These are phyloP conservation scores for Sugiyamaella castrensis DNA, from an alignment of 1,139 yeast genomes.

Conservation along the genomic window DNA sequence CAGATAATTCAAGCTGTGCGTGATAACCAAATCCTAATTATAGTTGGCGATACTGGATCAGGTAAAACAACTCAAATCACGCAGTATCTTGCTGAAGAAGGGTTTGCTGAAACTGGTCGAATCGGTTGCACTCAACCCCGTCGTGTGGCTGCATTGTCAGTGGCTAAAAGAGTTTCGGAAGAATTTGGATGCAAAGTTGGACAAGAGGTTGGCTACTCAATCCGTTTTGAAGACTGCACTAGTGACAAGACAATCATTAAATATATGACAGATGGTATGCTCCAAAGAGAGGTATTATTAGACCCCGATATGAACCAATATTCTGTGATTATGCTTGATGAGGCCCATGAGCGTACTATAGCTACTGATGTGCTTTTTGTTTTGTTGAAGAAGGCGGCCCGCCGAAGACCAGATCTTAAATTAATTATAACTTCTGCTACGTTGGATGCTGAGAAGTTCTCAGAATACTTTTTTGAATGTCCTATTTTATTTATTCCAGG, in stretches of 20 bases:
- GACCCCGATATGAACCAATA: conserved; percentile 74
- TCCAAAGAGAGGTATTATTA: conserved; percentile 73
- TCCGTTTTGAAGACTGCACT: conserved; percentile 82
- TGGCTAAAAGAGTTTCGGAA: conserved; percentile 82
- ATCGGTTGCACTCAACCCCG: conserved; percentile 96
- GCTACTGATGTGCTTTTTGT: conserved; percentile 93
- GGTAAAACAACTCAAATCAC: conserved; percentile 95
- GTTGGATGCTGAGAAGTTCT: conserved; percentile 77
- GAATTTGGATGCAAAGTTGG: conserved; percentile 76
- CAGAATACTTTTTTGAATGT: conserved; percentile 70
- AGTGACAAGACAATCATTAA: conserved; percentile 61
- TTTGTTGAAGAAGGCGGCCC: conserved; percentile 67
- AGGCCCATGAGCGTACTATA: conserved; percentile 93
- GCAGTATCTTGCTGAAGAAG: conserved; percentile 78
- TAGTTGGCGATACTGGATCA: conserved; percentile 96
- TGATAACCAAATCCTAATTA: conserved; percentile 72
- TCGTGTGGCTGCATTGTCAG: conserved; percentile 92
- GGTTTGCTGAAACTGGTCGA: conserved; percentile 51
- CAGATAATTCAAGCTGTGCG: conserved; percentile 56
- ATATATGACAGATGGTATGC: conserved; percentile 96
- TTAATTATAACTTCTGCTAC: conserved; percentile 92
- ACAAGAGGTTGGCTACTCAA: conserved; percentile 77
- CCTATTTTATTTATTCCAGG: conserved; percentile 87
- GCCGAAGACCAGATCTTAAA: conserved; percentile 62
- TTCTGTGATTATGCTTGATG: conserved; percentile 86